These are phyloP conservation scores for Pseudonitzschia multiseries DNA, from an alignment of 108 stramenopile genomes.

Conservation along the genomic window DNA sequence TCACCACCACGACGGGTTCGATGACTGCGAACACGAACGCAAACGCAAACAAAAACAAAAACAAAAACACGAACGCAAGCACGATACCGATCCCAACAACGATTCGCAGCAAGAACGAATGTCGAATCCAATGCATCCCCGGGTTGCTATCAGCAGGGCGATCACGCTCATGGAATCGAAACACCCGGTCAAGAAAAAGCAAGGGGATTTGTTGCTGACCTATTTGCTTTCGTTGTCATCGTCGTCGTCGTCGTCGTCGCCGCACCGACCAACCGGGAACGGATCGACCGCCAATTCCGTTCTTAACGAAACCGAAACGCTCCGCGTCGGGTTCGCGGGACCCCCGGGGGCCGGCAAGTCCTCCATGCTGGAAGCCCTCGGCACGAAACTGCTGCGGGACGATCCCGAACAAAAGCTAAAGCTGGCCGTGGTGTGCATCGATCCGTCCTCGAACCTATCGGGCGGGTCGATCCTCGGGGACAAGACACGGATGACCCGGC, in stretches of 20 bases:
- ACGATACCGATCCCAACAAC: background rate
- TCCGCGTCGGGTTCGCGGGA: conserved; percentile 83
- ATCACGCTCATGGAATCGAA: conserved; percentile 80
- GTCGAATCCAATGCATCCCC: conserved; percentile 16
- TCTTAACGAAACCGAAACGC: background rate
- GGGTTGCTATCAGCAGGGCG: conserved; percentile 69
- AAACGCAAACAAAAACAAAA: too few species aligned
- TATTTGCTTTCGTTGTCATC: conserved; percentile 27
- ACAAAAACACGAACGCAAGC: too few species aligned
- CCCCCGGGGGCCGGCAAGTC: conserved; percentile 65
- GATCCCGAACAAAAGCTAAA: conserved; percentile 27
- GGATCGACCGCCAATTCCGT: background rate
- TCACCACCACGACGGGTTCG: background rate
- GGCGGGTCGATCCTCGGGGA: conserved; percentile 98
- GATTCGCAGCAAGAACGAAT: background rate
- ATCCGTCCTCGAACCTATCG: conserved; percentile 85
- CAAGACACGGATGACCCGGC: conserved; percentile 94
- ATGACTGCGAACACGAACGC: background rate
- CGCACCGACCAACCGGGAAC: conserved; percentile 14
- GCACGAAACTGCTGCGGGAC: conserved; percentile 52
- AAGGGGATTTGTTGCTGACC: conserved; percentile 65
- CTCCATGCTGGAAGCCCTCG: conserved; percentile 70
- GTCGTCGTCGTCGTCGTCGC: background rate
- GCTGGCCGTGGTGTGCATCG: conserved; percentile 89
- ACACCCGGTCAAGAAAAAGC: conserved; percentile 41